phyloP scores from a whole-genome alignment of 768 basidiomycete species.

The Mycena maculata region DNA sequence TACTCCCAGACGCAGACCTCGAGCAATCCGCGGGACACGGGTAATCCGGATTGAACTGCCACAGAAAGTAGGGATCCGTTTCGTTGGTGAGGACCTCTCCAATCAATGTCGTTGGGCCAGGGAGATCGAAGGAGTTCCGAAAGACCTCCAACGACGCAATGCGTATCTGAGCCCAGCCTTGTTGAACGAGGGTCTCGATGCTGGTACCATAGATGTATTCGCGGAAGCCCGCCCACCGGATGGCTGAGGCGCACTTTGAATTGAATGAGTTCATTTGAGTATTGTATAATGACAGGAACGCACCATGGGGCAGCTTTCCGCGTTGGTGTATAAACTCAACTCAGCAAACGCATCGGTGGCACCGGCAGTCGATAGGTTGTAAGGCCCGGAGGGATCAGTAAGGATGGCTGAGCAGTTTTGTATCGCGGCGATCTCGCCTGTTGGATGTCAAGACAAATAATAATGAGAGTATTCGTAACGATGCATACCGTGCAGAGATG shows the following conservation, averaged over 20 bases:
- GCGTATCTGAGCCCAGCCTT: constrained; percentile 36
- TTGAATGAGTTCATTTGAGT: no score
- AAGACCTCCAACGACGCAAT: constrained; percentile 30
- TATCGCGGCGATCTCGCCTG: constrained; percentile 36
- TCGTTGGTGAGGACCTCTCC: constrained; percentile 36
- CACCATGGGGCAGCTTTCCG: constrained; percentile 37
- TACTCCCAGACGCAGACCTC: background rate
- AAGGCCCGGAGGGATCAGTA: constrained; percentile 31
- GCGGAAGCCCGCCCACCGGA: constrained; percentile 34
- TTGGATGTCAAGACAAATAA: no score
- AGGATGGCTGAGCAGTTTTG: constrained; percentile 33
- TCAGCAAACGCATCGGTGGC: constrained; percentile 30
- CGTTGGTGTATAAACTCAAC: constrained; percentile 25
- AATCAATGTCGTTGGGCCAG: constrained; percentile 25
- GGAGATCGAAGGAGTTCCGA: constrained; percentile 29
- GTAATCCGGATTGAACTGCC: constrained; percentile 34
- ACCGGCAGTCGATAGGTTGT: constrained; percentile 28
- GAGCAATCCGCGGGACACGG: constrained; percentile 33
- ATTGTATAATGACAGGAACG: background rate
- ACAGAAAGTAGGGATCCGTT: constrained; percentile 31
- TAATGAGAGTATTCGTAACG: background rate
- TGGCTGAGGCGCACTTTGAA: constrained; percentile 34
- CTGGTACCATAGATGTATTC: constrained; percentile 38
- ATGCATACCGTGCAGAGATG: constrained; percentile 32
- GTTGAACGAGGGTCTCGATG: constrained; percentile 26